phyloP scores from a whole-genome alignment of 2,329 filamentous ascomycete species.

The Fusarium sp. region DNA sequence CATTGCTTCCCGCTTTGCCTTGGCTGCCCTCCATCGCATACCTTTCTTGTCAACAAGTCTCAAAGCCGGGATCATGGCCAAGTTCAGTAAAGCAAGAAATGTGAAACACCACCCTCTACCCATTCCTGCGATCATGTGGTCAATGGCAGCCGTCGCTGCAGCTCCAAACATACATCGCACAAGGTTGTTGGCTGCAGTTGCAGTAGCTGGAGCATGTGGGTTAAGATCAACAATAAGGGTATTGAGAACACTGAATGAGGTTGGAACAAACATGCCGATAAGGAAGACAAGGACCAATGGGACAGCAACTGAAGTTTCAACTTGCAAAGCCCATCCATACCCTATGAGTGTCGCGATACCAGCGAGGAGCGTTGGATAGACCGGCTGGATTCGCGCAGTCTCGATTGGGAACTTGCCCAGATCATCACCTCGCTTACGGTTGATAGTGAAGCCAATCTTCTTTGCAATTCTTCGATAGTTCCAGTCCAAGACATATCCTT shows the following conservation, averaged over 20 bases:
- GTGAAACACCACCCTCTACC: constrained; percentile 71
- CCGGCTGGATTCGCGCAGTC: constrained; percentile 60
- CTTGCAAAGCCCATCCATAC: constrained; percentile 66
- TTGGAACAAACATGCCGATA: constrained; percentile 65
- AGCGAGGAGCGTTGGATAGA: constrained; percentile 62
- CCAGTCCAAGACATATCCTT: constrained; percentile 68
- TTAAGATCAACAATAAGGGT: constrained; percentile 71
- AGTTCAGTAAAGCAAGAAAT: constrained; percentile 61
- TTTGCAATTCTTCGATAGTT: constrained; percentile 76
- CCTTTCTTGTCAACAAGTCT: constrained; percentile 59
- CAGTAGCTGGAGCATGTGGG: constrained; percentile 66
- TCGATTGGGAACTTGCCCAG: constrained; percentile 63
- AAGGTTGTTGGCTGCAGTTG: constrained; percentile 70
- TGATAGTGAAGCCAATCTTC: constrained; percentile 67
- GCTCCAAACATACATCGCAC: constrained; percentile 69
- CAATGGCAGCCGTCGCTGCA: constrained; percentile 65
- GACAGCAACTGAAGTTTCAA: constrained; percentile 59
- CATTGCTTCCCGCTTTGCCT: constrained; percentile 49
- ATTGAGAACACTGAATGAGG: constrained; percentile 69
- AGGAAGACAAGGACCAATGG: constrained; percentile 65
- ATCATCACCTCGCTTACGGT: constrained; percentile 64
- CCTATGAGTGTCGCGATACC: constrained; percentile 61
- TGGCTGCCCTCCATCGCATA: constrained; percentile 60
- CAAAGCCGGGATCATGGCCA: constrained; percentile 57
- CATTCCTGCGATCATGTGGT: constrained; percentile 64